Conservation (phyloP, 2,329 filamentous ascomycete genomes). For the Huntiella decipiens region DNA sequence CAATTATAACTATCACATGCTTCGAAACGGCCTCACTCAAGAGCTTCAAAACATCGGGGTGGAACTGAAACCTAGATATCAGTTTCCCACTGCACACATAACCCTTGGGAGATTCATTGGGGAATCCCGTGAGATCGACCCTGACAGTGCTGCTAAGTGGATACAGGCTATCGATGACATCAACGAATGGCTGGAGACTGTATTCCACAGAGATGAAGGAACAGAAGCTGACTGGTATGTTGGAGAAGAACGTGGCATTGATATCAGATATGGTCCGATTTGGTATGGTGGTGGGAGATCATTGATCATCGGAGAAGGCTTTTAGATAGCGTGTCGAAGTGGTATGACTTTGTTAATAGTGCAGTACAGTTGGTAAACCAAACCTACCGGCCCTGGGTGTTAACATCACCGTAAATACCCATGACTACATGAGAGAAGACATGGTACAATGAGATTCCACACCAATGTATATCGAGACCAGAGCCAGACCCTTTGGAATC, state of each 20-base stretch:
- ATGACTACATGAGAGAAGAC: no score
- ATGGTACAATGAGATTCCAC: no score
- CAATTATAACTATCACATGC: slow-evolving; percentile 72
- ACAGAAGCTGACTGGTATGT: slow-evolving; percentile 56
- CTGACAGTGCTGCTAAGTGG: slow-evolving; percentile 47
- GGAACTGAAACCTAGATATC: slow-evolving; percentile 47
- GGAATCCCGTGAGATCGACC: slow-evolving; percentile 13
- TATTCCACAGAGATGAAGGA: slow-evolving; percentile 45
- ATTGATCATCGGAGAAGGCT: slow-evolving; percentile 43
- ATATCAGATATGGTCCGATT: slow-evolving; percentile 52
- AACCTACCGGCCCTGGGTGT: no score
- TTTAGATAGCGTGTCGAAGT: slow-evolving; percentile 19
- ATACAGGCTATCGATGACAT: slow-evolving; percentile 53
- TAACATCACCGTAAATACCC: no score
- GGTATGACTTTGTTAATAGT: no score
- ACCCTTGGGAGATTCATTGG: slow-evolving; percentile 65
- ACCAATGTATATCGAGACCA: no score
- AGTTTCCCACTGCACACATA: slow-evolving; percentile 76
- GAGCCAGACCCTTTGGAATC: no score
- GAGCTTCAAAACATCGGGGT: slow-evolving; percentile 42
- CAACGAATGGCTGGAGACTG: slow-evolving; percentile 47
- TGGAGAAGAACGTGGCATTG: slow-evolving; percentile 68
- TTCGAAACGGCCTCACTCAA: slow-evolving; percentile 59
- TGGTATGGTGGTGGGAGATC: slow-evolving; percentile 80
- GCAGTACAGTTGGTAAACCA: no score